These are phyloP conservation scores for Kwoniella bestiolae DNA, from an alignment of 768 basidiomycete genomes.

Conservation along the genomic window DNA sequence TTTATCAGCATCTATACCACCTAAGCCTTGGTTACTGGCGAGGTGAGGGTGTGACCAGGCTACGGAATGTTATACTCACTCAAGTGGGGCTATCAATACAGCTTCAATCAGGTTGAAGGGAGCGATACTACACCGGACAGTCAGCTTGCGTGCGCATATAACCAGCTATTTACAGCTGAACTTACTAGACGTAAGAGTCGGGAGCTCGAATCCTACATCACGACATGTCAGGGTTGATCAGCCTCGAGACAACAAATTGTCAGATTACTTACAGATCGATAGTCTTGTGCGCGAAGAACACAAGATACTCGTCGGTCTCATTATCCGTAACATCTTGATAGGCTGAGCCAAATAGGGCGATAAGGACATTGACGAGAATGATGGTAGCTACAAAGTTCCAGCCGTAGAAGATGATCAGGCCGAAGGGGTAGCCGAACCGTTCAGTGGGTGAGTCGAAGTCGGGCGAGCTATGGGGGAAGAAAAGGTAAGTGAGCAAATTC, in stretches of 20 bases:
- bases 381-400: slow-evolving; percentile 85
- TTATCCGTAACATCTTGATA: slow-evolving; percentile 77
- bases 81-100: slow-evolving; percentile 78
- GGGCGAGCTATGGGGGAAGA: slow-evolving; percentile 40
- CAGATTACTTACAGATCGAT: slow-evolving; percentile 48
- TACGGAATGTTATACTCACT: slow-evolving; percentile 68
- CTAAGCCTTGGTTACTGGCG: background rate
- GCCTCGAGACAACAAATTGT: too few species aligned
- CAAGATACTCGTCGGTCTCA: slow-evolving; percentile 85
- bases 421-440: slow-evolving; percentile 59
- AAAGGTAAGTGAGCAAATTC: too few species aligned
- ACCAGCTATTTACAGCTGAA: background rate
- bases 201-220: slow-evolving; percentile 47
- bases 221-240: background rate
- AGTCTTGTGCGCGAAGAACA: slow-evolving; percentile 88
- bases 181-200: slow-evolving; percentile 66
- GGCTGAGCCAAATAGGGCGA: slow-evolving; percentile 92
- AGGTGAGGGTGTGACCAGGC: too few species aligned
- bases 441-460: slow-evolving; percentile 55
- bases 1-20: slow-evolving; percentile 51
- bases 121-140: slow-evolving; percentile 63
- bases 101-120: slow-evolving; percentile 89
- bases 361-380: slow-evolving; percentile 87
- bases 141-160: slow-evolving; percentile 9
- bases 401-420: slow-evolving; percentile 77